A percentile compares a stretch with the other conserved stretches of the same genome.
phyloP scores from a whole-genome alignment of 371 early-diverging fungal genomes.

The Entomophthora muscae region DNA sequence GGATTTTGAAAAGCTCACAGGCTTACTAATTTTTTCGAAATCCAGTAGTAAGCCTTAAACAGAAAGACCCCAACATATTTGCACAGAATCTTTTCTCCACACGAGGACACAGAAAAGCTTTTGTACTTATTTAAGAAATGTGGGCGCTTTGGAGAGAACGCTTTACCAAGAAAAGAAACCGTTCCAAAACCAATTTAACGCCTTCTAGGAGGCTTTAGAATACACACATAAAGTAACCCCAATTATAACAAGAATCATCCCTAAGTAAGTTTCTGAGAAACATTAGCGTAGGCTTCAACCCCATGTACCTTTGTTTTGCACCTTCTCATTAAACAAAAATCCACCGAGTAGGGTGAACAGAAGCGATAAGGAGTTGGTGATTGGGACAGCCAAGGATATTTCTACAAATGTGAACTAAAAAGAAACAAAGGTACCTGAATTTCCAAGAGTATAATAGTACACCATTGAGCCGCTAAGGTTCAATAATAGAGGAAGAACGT shows the following conservation, averaged over 20 bases:
- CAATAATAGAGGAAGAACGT: slow-evolving; percentile 63
- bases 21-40: no score
- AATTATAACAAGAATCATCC: slow-evolving; percentile 38
- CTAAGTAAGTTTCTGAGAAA: slow-evolving; percentile 30
- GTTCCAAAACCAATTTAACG: no score
- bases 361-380: slow-evolving; percentile 78
- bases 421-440: slow-evolving; percentile 25
- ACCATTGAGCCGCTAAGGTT: slow-evolving; percentile 80
- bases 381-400: slow-evolving; percentile 81
- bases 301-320: slow-evolving; percentile 17
- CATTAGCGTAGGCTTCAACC: neutral
- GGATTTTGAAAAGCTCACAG: no score
- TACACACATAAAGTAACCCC: slow-evolving; percentile 46
- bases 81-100: no score
- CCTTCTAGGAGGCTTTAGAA: no score
- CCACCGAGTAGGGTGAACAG: slow-evolving; percentile 70
- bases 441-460: slow-evolving; percentile 78
- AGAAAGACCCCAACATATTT: no score
- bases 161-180: no score
- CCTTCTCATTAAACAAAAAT: slow-evolving; percentile 60
- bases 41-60: no score
- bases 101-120: no score
- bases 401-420: slow-evolving; percentile 23
- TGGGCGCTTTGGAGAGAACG: no score
- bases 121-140: no score